Conservation (phyloP, 179 eudicot species). For the Heliamphora pulchella region DNA sequence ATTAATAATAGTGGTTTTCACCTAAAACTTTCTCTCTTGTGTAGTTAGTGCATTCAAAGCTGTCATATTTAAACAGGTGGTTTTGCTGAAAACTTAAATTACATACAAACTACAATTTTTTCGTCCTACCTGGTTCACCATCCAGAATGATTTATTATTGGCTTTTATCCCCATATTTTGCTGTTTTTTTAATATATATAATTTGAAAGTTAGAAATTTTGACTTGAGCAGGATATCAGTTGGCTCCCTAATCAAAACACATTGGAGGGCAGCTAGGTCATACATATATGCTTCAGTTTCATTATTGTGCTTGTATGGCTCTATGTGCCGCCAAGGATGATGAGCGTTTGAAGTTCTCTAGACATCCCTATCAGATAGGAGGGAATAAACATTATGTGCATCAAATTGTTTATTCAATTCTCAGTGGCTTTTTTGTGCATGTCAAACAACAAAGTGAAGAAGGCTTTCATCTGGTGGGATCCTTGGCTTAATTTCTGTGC, state of each 20-base stretch:
- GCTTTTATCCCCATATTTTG: not conserved
- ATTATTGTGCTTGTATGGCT: not conserved
- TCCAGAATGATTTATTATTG: not conserved
- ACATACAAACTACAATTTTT: not conserved
- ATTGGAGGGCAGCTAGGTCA: conserved; percentile 20
- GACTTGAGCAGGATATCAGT: conserved; percentile 30
- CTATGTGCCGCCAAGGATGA: not conserved
- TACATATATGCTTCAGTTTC: not conserved
- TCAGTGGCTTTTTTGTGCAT: not conserved
- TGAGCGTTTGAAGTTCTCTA: not conserved
- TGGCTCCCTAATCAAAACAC: conserved; percentile 34
- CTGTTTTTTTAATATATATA: not conserved
- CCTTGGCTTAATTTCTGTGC: not conserved
- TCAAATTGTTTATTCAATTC: not conserved
- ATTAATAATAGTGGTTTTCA: not conserved
- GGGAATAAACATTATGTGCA: not conserved
- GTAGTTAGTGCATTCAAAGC: not conserved
- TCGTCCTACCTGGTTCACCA: not conserved
- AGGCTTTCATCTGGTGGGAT: conserved; percentile 6
- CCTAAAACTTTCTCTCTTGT: not conserved
- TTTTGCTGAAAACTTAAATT: not conserved
- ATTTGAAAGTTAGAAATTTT: conserved; percentile 7
- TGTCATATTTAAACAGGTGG: not conserved
- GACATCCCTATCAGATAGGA: not conserved
- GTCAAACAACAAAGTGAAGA: not conserved